Evolutionary conservation across 164 flowering plant genomes (phyloP).

Genomic region (Malania oleifera): DNA sequence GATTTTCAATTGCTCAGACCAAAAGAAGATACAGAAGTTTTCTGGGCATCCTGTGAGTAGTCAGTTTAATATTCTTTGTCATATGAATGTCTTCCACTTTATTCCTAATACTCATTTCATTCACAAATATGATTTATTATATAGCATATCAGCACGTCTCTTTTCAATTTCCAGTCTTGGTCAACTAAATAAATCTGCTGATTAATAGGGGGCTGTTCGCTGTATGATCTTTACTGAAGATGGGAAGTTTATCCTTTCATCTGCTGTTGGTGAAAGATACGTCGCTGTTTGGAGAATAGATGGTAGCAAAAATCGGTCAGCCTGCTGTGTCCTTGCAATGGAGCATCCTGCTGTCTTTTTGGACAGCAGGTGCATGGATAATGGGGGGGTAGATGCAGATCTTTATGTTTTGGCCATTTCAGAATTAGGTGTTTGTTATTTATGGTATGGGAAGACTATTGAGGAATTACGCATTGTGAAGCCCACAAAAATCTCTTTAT

Average conservation of each 20-base stretch:
- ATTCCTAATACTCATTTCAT: neutral
- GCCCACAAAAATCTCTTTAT: slow-evolving; percentile 61
- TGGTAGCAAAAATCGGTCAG: slow-evolving; percentile 61
- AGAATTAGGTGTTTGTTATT: slow-evolving; percentile 71
- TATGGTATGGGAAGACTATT: slow-evolving; percentile 66
- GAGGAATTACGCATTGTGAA: slow-evolving; percentile 54
- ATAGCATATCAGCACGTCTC: slow-evolving; percentile 4
- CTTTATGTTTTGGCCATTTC: slow-evolving; percentile 78
- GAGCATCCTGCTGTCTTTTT: slow-evolving; percentile 87
- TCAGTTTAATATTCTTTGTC: slow-evolving; percentile 3
- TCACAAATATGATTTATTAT: neutral
- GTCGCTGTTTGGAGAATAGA: slow-evolving; percentile 73
- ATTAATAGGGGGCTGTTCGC: slow-evolving; percentile 67
- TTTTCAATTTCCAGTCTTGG: neutral
- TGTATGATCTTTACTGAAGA: slow-evolving; percentile 76
- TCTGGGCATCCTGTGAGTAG: slow-evolving; percentile 93
- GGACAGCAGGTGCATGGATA: slow-evolving; percentile 38
- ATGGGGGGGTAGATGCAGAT: slow-evolving; percentile 26
- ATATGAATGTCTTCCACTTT: neutral
- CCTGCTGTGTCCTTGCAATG: slow-evolving; percentile 77
- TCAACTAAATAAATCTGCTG: neutral
- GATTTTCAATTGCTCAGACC: slow-evolving; percentile 53
- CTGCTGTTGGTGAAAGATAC: slow-evolving; percentile 82
- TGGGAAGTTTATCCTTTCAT: slow-evolving; percentile 78
- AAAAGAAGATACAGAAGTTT: slow-evolving; percentile 83